Conservation (phyloP, 2,329 filamentous ascomycete genomes). For the Lomentospora prolificans region DNA sequence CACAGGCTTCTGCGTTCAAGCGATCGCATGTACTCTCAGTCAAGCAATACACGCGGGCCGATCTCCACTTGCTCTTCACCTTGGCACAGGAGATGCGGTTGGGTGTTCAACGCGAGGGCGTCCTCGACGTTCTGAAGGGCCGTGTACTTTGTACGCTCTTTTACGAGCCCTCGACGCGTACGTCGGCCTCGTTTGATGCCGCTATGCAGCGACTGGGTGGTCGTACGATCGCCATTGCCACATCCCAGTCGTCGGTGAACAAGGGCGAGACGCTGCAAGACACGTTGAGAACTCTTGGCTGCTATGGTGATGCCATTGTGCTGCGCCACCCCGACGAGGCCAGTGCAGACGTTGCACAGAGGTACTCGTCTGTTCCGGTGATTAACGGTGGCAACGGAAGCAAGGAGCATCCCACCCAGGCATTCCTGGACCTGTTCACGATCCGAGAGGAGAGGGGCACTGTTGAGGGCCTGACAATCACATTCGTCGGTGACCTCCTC, state of each 20-base stretch:
- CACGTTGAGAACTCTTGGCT: conserved; percentile 84
- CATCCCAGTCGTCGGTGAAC: conserved; percentile 75
- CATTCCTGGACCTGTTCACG: conserved; percentile 94
- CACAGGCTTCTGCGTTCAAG: conserved; percentile 73
- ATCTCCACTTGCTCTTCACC: conserved; percentile 89
- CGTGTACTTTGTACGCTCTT: conserved; percentile 87
- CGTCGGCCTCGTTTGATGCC: conserved; percentile 90
- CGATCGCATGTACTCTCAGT: conserved; percentile 86
- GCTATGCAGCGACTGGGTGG: conserved; percentile 98
- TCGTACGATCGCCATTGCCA: conserved; percentile 71
- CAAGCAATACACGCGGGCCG: conserved; percentile 75
- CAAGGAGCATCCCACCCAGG: conserved; percentile 93
- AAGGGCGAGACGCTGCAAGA: conserved; percentile 94
- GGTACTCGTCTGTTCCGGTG: conserved; percentile 81
- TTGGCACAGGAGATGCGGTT: conserved; percentile 97
- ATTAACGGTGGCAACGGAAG: conserved; percentile 97
- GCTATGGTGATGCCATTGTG: conserved; percentile 93
- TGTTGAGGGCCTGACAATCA: conserved; percentile 90
- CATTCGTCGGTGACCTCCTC: conserved; percentile 85
- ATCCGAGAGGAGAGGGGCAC: conserved; percentile 96
- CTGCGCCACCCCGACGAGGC: conserved; percentile 81
- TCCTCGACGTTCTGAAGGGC: conserved; percentile 77
- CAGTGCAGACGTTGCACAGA: conserved; percentile 72
- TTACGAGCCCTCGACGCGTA: conserved; percentile 94
- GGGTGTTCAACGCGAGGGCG: conserved; percentile 84